Evolutionary conservation across 192 early-diverging fungal genomes (phyloP).

Genomic region (Podila verticillata): DNA sequence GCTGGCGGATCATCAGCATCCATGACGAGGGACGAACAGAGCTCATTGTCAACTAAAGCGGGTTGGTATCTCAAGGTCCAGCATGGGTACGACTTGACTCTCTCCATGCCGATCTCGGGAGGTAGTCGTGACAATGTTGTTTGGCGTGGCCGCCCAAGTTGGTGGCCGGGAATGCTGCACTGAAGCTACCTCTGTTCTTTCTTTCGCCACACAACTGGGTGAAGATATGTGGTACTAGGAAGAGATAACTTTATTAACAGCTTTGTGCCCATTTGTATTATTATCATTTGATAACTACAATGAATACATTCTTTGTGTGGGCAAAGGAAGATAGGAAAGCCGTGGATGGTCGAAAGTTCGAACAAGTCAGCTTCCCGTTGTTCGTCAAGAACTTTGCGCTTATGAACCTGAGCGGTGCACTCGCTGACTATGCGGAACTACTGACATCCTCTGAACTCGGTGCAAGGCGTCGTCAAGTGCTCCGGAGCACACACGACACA

Average conservation of each 20-base stretch:
- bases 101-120: slow-evolving; percentile 36
- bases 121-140: slow-evolving; percentile 45
- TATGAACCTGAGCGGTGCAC: slow-evolving; percentile 20
- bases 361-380: slow-evolving; percentile 24
- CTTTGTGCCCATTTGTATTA: slow-evolving; percentile 6
- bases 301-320: slow-evolving; percentile 27
- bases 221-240: neutral
- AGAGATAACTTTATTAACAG: slow-evolving; percentile 10
- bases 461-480: too few species aligned
- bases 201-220: slow-evolving; percentile 17
- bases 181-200: slow-evolving; percentile 43
- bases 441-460: too few species aligned
- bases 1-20: slow-evolving; percentile 18
- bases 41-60: slow-evolving; percentile 28
- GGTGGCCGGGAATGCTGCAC: slow-evolving; percentile 27
- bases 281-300: slow-evolving; percentile 11
- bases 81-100: slow-evolving; percentile 26
- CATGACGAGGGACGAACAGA: slow-evolving; percentile 21
- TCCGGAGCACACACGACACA: neutral
- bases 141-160: slow-evolving; percentile 38
- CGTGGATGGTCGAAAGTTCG: slow-evolving; percentile 10
- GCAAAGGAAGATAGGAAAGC: slow-evolving; percentile 14
- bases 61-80: slow-evolving; percentile 20
- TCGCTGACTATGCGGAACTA: neutral
- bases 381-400: slow-evolving; percentile 32